Percentiles rank a stretch among this genome's conserved stretches.
phyloP scores from a whole-genome alignment of 768 basidiomycete species.

The Suillus subaureus region DNA sequence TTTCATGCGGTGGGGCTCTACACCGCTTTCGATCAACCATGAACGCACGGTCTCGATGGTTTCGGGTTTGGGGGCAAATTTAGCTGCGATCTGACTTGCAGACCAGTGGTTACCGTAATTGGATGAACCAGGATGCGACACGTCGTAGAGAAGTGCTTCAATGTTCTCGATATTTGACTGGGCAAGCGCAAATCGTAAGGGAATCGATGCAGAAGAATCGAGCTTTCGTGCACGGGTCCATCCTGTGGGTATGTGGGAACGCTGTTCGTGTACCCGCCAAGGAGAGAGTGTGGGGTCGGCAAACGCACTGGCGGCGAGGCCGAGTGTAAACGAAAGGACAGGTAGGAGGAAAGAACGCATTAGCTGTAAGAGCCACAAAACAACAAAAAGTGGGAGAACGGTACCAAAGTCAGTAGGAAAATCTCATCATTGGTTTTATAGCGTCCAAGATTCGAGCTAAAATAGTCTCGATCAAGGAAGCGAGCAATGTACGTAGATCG shows the following conservation, averaged over 20 bases:
- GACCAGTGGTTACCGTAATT: constrained; percentile 51
- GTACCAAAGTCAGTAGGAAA: constrained; percentile 3
- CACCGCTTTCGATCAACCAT: constrained; percentile 43
- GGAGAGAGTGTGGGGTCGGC: constrained; percentile 34
- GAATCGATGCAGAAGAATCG: constrained; percentile 35
- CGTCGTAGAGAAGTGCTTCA: constrained; percentile 43
- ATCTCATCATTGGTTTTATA: not conserved
- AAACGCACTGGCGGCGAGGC: constrained; percentile 7
- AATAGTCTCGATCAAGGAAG: not conserved
- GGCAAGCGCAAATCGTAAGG: constrained; percentile 47
- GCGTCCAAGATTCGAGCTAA: not conserved
- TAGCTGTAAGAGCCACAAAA: constrained; percentile 9
- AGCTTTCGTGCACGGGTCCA: constrained; percentile 37
- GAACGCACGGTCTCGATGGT: constrained; percentile 39
- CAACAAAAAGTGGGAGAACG: too few relatives aligned
- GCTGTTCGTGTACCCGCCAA: constrained; percentile 45
- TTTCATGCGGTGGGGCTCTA: constrained; percentile 37
- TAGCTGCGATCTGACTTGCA: constrained; percentile 38
- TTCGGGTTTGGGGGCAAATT: constrained; percentile 42
- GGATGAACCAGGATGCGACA: constrained; percentile 46
- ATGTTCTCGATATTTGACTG: constrained; percentile 45
- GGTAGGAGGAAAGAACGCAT: constrained; percentile 17
- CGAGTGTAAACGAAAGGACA: constrained; percentile 3
- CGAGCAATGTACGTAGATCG: not conserved
- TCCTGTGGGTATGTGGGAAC: constrained; percentile 40